Evolutionary conservation across 495 filamentous ascomycete species (phyloP), one percentile per base, ranked within the genome.

Genomic region (Neurospora discreta): DNA sequence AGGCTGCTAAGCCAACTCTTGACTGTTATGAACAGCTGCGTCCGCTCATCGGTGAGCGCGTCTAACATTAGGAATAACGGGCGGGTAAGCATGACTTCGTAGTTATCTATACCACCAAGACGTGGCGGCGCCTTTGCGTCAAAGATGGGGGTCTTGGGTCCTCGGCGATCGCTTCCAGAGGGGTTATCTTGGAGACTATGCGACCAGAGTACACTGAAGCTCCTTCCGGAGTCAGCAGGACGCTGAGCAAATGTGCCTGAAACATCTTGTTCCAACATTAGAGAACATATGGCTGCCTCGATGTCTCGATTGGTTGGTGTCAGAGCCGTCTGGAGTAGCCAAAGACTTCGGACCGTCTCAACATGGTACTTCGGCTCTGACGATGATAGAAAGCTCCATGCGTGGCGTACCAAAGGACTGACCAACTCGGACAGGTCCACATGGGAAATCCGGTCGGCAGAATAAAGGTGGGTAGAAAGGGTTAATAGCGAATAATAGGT

Each of bases 361-460:
- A 98, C 93, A 78, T 97, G 95, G 74, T 94, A 94, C 77, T 96
- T 96, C 0, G 93, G 94, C 71, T 89, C 90, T 23, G 90, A 82
- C 30, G 92, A 90, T 0, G 93, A 92, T 41, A 98, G 82, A 77
- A 91, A 94, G 33, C 82, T 74, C 95, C 95, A 98, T 0, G 94
- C 83, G 72, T 89, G 85, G 16, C 83, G 85, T 16, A 95, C 89
- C 23, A 97, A 80, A 33, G 87, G 82, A 13, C 89, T 85, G 20
- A 94, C 87, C 20, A 95, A 78, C 30, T 88, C 85, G 39, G 89
- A 89, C 8, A 93, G 80, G 70, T 90, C 85, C 52, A 85, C 77
- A 65, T 84, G 80, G 65, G 82, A 82, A 71, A 90, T 80, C 73
- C 88, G 86, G 65, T 85, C 83, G 18, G 85, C 85, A 65, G 84